A percentile compares a stretch with the other conserved stretches of the same genome.
phyloP scores from a whole-genome alignment of 192 early-diverging fungal species.

The Piromyces sp. region DNA sequence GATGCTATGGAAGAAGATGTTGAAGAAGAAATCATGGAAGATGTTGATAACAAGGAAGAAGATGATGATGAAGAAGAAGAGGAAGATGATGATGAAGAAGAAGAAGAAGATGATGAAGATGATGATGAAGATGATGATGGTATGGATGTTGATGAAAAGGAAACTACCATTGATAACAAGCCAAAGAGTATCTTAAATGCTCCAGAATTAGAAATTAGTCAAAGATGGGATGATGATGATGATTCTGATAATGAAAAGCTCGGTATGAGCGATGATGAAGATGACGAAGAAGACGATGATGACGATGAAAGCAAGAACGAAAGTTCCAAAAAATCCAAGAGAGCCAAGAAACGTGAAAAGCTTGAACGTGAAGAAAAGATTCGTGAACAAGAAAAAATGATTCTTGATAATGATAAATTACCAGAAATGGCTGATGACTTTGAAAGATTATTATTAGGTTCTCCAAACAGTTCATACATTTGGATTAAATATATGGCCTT shows the following conservation, averaged over 20 bases:
- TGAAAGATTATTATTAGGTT: constrained; percentile 80
- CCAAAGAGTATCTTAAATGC: not conserved
- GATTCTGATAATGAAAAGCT: constrained; percentile 1
- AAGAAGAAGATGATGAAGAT: constrained; percentile 13
- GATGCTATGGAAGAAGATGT: constrained; percentile 20
- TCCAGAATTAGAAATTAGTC: not conserved
- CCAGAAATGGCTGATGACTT: constrained; percentile 70
- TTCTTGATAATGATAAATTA: constrained; percentile 20
- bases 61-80: constrained; percentile 6
- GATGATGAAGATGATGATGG: constrained; percentile 9
- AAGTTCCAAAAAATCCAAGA: not conserved
- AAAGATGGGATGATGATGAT: not conserved
- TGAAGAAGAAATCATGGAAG: constrained; percentile 8
- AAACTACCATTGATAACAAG: not conserved
- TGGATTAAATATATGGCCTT: constrained; percentile 99
- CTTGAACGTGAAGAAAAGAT: constrained; percentile 1
- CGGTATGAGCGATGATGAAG: constrained; percentile 4
- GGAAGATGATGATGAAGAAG: constrained; percentile 17
- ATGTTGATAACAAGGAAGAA: constrained; percentile 8
- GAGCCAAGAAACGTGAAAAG: constrained; percentile 2
- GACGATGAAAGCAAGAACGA: constrained; percentile 10
- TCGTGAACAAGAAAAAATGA: constrained; percentile 16
- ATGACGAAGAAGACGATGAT: constrained; percentile 8
- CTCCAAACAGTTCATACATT: constrained; percentile 87
- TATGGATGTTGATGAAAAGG: not conserved